Evolutionary conservation across 2,329 filamentous ascomycete species (phyloP).

Genomic region (Fusarium incarnatum): DNA sequence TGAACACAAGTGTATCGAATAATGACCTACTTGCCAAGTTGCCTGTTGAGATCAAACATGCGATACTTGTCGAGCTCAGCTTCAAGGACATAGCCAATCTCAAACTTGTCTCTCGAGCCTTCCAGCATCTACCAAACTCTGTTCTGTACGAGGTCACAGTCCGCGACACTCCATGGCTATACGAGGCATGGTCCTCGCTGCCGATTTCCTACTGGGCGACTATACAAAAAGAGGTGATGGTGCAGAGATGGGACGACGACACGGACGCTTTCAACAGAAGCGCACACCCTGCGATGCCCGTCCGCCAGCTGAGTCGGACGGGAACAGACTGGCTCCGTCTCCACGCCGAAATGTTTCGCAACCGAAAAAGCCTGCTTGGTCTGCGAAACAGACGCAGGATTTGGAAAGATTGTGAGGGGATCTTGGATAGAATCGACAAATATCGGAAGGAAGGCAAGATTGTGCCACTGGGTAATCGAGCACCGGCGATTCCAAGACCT

Average conservation of each 20-base stretch:
- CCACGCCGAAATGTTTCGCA: background rate
- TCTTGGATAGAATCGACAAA: background rate
- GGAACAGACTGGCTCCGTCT: conserved; percentile 2
- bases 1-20: fast-evolving
- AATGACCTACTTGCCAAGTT: conserved; percentile 16
- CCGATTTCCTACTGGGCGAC: conserved; percentile 33
- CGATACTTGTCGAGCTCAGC: conserved; percentile 17
- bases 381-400: conserved; percentile 19
- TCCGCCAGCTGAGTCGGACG: background rate
- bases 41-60: conserved; percentile 23
- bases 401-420: conserved; percentile 17
- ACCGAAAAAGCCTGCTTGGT: background rate
- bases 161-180: conserved; percentile 29
- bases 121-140: conserved; percentile 6
- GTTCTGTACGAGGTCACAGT: conserved; percentile 17
- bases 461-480: background rate
- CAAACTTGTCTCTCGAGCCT: conserved; percentile 18
- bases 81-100: conserved; percentile 26
- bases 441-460: background rate
- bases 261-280: background rate
- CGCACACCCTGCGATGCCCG: background rate
- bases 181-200: conserved; percentile 31
- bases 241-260: background rate
- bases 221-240: background rate
- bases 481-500: background rate